A percentile compares a stretch with the other conserved stretches of the same genome.
Conservation (phyloP, 2,329 filamentous ascomycete species). For the Huntiella moniliformis region DNA sequence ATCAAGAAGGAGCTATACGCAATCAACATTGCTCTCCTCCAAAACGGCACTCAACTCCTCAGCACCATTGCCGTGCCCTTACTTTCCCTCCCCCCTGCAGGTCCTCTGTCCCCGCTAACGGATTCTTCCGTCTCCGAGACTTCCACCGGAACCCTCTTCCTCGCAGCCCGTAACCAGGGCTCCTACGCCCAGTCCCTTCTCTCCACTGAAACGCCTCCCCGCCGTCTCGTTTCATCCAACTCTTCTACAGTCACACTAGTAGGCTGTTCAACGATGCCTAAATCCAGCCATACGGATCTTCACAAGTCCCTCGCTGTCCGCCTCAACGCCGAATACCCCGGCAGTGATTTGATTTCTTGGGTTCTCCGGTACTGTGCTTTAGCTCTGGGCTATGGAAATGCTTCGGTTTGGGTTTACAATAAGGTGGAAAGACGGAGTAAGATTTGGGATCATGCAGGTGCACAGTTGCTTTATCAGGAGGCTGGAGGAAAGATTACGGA, state of each 20-base stretch:
- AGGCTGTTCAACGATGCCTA: conserved; percentile 26
- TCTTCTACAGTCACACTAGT: conserved; percentile 24
- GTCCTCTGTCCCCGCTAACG: conserved; percentile 15
- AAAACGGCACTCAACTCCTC: conserved; percentile 30
- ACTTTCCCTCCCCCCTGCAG: conserved; percentile 17
- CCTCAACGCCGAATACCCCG: conserved; percentile 26
- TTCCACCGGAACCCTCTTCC: conserved; percentile 29
- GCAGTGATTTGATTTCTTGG: conserved; percentile 36
- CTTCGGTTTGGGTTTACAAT: conserved; percentile 38
- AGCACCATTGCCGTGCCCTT: conserved; percentile 31
- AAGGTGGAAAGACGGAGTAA: conserved; percentile 29
- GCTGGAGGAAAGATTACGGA: conserved; percentile 36
- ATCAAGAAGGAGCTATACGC: conserved; percentile 35
- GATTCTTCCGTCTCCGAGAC: conserved; percentile 27
- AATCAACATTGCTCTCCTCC: conserved; percentile 35
- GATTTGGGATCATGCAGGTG: conserved; percentile 41
- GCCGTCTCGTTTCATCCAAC: conserved; percentile 16
- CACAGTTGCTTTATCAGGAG: conserved; percentile 39
- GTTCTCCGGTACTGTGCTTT: conserved; percentile 35
- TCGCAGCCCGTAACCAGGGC: conserved; percentile 29
- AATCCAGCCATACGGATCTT: conserved; percentile 29
- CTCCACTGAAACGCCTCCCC: conserved; percentile 14
- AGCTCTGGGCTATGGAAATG: conserved; percentile 32
- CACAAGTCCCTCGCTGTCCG: conserved; percentile 26
- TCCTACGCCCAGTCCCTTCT: conserved; percentile 29